These are phyloP conservation scores for Vigna unguiculata DNA, from an alignment of 306 rosid species.

Conservation along the genomic window DNA sequence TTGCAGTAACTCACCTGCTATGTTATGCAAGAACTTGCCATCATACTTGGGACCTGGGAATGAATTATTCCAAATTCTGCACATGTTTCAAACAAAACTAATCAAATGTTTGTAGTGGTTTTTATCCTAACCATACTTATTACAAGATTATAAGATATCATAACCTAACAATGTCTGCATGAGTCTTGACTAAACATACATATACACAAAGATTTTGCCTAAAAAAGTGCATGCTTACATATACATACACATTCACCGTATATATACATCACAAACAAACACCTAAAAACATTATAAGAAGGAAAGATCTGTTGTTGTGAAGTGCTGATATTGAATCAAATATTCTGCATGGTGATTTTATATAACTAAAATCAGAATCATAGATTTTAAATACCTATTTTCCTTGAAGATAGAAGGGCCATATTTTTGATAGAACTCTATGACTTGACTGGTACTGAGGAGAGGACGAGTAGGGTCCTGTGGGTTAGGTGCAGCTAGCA, in stretches of 20 bases:
- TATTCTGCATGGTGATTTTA: not conserved
- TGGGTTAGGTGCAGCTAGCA: constrained; percentile 35
- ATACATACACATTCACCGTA: too few species aligned
- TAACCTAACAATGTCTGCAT: too few species aligned
- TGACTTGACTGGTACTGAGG: not conserved
- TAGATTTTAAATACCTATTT: constrained; percentile 23
- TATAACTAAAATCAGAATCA: not conserved
- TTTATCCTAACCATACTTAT: not conserved
- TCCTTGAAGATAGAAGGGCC: constrained; percentile 36
- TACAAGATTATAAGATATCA: too few species aligned
- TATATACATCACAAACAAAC: too few species aligned
- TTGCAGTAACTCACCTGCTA: not conserved
- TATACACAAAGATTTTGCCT: too few species aligned
- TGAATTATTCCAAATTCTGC: constrained; percentile 13
- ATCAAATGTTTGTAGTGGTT: not conserved
- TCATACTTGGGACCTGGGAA: constrained; percentile 33
- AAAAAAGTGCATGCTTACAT: too few species aligned
- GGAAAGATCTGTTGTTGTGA: not conserved
- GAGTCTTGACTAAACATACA: too few species aligned
- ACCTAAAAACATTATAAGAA: not conserved
- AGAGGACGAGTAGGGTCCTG: constrained; percentile 17
- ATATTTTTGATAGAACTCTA: not conserved
- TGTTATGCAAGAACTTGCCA: constrained; percentile 28
- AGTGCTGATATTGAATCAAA: not conserved
- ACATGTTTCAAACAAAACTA: not conserved